These are phyloP conservation scores for Endocarpon pusillum DNA, from an alignment of 495 filamentous ascomycete species.

Conservation along the genomic window DNA sequence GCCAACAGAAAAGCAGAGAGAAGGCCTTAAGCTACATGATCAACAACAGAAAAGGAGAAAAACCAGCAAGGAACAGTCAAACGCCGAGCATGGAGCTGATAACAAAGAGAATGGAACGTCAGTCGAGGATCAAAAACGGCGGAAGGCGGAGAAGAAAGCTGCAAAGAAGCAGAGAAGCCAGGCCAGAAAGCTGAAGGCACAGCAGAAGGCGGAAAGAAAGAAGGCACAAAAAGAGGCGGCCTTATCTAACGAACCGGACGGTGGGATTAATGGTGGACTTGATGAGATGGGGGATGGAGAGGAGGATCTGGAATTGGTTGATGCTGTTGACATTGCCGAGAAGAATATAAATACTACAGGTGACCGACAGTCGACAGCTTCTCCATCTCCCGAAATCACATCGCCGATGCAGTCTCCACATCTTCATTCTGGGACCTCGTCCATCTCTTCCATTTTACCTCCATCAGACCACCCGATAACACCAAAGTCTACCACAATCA, in stretches of 20 bases:
- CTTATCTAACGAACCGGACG: conserved; percentile 9
- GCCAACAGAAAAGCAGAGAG: conserved; percentile 27
- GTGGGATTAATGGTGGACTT: too few species aligned
- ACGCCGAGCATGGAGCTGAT: conserved; percentile 25
- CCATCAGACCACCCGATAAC: conserved; percentile 25
- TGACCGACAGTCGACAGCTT: conserved; percentile 7
- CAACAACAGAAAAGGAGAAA: conserved; percentile 31
- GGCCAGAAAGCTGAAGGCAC: conserved; percentile 20
- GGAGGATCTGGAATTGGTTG: conserved; percentile 13
- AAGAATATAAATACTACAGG: conserved; percentile 8
- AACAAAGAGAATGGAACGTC: conserved; percentile 23
- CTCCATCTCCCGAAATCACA: conserved; percentile 33
- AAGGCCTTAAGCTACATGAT: conserved; percentile 18
- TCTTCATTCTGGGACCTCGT: conserved; percentile 44
- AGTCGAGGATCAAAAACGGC: conserved; percentile 28
- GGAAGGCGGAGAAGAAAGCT: conserved; percentile 33
- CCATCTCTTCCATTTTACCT: conserved; percentile 50
- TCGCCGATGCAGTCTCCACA: conserved; percentile 34
- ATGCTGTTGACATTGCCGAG: conserved; percentile 12
- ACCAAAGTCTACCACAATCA: conserved; percentile 17
- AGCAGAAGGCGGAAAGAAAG: conserved; percentile 26
- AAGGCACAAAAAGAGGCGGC: conserved; percentile 12
- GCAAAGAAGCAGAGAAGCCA: conserved; percentile 31
- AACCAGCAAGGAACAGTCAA: conserved; percentile 31
- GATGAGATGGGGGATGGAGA: too few species aligned